These are phyloP conservation scores for Fusarium sp. DNA, from an alignment of 2,329 filamentous ascomycete species.

Conservation along the genomic window DNA sequence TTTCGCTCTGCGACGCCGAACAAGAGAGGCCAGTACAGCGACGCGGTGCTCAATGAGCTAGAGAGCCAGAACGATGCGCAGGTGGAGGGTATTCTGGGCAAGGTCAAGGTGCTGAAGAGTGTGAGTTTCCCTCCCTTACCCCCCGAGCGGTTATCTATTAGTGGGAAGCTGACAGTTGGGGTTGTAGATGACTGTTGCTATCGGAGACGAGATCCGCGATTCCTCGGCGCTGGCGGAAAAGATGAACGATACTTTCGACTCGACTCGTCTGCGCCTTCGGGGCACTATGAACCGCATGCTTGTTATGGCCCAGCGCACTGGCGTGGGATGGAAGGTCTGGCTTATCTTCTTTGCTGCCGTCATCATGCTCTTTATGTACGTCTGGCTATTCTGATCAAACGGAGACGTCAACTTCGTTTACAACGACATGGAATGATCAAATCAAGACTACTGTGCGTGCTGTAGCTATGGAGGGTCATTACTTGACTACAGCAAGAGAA, in stretches of 20 bases:
- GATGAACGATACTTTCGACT: conserved; percentile 96
- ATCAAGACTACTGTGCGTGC: background rate
- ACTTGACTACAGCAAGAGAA: conserved; percentile 5
- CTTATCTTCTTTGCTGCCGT: conserved; percentile 88
- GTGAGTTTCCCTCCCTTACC: conserved; percentile 65
- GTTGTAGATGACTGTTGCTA: conserved; percentile 84
- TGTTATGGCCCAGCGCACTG: conserved; percentile 92
- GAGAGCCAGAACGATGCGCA: conserved; percentile 96
- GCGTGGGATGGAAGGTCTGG: conserved; percentile 97
- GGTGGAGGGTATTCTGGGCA: conserved; percentile 89
- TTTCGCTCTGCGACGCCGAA: conserved; percentile 80
- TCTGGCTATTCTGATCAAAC: conserved; percentile 82
- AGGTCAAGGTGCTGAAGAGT: conserved; percentile 90
- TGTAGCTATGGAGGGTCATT: background rate
- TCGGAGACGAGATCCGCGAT: conserved; percentile 95
- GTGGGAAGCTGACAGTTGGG: conserved; percentile 18
- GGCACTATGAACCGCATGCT: conserved; percentile 99
- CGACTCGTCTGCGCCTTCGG: conserved; percentile 80
- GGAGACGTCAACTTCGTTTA: background rate
- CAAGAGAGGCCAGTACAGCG: conserved; percentile 88
- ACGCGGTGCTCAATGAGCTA: conserved; percentile 90
- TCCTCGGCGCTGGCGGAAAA: conserved; percentile 89
- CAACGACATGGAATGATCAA: conserved; percentile 2
- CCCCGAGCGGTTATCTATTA: background rate
- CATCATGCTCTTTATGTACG: conserved; percentile 86